A percentile compares a stretch with the other conserved stretches of the same genome.
Evolutionary conservation across 2,329 filamentous ascomycete genomes (phyloP).

Genomic region (Pyricularia pennisetigena): DNA sequence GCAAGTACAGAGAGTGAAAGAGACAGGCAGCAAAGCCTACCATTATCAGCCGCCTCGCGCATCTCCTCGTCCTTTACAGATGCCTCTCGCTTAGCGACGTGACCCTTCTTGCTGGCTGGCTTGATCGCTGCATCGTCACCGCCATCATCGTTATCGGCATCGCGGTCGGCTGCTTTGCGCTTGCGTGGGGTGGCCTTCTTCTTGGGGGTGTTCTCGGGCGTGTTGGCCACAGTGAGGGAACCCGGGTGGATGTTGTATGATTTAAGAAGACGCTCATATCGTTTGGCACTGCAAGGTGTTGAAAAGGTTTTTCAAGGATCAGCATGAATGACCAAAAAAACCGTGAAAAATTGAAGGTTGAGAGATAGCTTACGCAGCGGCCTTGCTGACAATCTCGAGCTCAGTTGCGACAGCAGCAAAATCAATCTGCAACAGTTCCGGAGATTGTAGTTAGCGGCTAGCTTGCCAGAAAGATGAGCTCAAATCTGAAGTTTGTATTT

Average conservation of each 20-base stretch:
- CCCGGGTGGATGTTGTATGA: conserved; percentile 10
- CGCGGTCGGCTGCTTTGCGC: neutral
- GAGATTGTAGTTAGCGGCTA: neutral
- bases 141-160: neutral
- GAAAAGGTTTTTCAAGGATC: neutral
- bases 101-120: neutral
- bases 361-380: conserved; percentile 53
- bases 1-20: neutral
- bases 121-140: neutral
- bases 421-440: conserved; percentile 42
- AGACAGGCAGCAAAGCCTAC: neutral
- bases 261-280: conserved; percentile 48
- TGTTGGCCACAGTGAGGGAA: neutral
- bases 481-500: neutral
- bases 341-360: neutral
- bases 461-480: neutral
- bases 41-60: neutral
- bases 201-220: neutral
- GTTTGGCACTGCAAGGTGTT: conserved; percentile 44
- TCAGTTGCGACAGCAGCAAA: conserved; percentile 56
- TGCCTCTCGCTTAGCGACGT: neutral
- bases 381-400: conserved; percentile 52
- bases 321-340: neutral
- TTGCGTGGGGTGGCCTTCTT: neutral
- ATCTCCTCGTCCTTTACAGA: neutral